A percentile compares a stretch with the other conserved stretches of the same genome.
Evolutionary conservation across 2,329 filamentous ascomycete genomes (phyloP).

Genomic region (Xylariaceae sp.): DNA sequence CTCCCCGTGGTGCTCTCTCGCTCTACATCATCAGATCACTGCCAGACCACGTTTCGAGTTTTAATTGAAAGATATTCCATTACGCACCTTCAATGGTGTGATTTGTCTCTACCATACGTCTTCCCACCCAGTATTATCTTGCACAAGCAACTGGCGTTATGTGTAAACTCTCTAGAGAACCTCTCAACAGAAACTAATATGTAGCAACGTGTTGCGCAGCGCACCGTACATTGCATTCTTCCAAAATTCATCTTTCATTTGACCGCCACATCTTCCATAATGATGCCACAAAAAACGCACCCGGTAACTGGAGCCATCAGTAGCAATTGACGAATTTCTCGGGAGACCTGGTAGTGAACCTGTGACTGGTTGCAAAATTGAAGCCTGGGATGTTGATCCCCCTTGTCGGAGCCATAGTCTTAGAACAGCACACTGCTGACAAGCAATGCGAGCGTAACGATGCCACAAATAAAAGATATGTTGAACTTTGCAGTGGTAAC

Average conservation of each 20-base stretch:
- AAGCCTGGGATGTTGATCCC: neutral
- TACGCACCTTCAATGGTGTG: slow-evolving; percentile 5
- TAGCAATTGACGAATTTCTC: neutral
- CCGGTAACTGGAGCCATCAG: neutral
- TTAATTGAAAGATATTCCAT: neutral
- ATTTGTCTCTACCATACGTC: slow-evolving; percentile 17
- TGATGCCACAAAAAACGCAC: slow-evolving; percentile 2
- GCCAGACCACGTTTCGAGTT: neutral
- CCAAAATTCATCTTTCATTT: slow-evolving; percentile 18
- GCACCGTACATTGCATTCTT: slow-evolving; percentile 19
- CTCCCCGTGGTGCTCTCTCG: too few relatives aligned
- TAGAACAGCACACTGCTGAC: slow-evolving; percentile 7
- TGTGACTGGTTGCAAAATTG: neutral
- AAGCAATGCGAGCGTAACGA: slow-evolving; percentile 6
- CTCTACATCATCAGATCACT: too few relatives aligned
- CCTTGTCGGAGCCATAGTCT: slow-evolving; percentile 8
- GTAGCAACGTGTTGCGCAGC: slow-evolving; percentile 14
- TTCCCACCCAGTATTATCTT: slow-evolving; percentile 12
- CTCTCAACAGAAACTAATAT: slow-evolving; percentile 13
- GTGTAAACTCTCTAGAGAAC: slow-evolving; percentile 8
- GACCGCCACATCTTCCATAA: slow-evolving; percentile 9
- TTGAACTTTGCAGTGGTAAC: slow-evolving; percentile 2
- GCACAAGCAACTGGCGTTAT: slow-evolving; percentile 20
- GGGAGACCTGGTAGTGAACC: neutral
- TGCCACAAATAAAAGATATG: slow-evolving; percentile 7